These are phyloP conservation scores for Ceratobasidium theobromae DNA, from an alignment of 1,284 basidiomycete genomes.

Conservation along the genomic window DNA sequence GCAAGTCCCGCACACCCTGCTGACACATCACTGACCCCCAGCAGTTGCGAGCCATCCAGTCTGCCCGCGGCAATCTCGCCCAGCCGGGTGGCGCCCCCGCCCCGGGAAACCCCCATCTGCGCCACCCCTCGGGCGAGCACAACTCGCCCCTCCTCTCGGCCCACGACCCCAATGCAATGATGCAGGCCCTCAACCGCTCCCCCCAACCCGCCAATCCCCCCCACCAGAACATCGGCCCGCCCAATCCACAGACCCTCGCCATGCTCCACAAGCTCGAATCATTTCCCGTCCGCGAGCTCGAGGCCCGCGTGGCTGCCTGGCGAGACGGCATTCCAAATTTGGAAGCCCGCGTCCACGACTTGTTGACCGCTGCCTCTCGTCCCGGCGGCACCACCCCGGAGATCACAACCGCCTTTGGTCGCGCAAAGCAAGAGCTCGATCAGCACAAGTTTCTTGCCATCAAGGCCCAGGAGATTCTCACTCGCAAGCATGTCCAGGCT, in stretches of 20 bases:
- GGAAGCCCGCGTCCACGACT: not conserved
- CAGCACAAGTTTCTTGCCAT: conserved; percentile 3
- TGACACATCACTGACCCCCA: conserved; percentile 7
- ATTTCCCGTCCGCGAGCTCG: conserved; percentile 9
- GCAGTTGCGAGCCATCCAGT: conserved; percentile 18
- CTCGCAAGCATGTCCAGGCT: not conserved
- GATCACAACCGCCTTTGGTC: not conserved
- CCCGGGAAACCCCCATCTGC: conserved; percentile 8
- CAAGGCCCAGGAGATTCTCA: conserved; percentile 18
- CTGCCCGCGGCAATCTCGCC: not conserved
- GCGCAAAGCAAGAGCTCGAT: conserved; percentile 8
- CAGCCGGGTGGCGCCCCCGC: conserved; percentile 9
- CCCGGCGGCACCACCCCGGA: conserved; percentile 5
- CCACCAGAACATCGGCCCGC: not conserved
- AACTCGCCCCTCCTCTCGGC: conserved; percentile 23
- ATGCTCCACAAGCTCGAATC: conserved; percentile 20
- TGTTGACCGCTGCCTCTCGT: not conserved
- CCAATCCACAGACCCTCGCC: not conserved
- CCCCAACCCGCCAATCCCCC: conserved; percentile 13
- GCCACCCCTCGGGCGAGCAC: conserved; percentile 7
- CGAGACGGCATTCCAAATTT: not conserved
- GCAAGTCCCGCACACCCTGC: conserved; percentile 10
- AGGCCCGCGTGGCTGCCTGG: conserved; percentile 10
- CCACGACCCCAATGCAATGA: conserved; percentile 17
- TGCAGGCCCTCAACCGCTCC: conserved; percentile 11